Conservation (phyloP, 805 yeast species). For the Priceomyces castillae region DNA sequence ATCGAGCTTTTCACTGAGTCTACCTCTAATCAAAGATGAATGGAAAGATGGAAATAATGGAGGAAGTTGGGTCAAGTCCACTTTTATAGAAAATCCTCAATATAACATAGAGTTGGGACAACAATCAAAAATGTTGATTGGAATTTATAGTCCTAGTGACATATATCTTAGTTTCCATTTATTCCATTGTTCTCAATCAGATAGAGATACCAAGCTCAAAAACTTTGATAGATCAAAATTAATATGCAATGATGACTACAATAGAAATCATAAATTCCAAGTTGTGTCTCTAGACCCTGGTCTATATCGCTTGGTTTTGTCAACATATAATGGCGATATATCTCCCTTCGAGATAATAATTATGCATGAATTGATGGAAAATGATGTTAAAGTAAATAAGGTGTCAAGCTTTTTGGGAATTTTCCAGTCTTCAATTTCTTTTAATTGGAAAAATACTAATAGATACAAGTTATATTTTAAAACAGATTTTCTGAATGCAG, state of each 20-base stretch:
- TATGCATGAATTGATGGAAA: slow-evolving; percentile 18
- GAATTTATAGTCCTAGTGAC: slow-evolving; percentile 20
- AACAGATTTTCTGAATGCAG: slow-evolving; percentile 17
- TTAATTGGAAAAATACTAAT: slow-evolving; percentile 41
- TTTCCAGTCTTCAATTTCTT: slow-evolving; percentile 21
- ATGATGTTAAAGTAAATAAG: slow-evolving; percentile 10
- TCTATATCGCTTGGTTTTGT: slow-evolving; percentile 44
- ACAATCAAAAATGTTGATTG: slow-evolving; percentile 17
- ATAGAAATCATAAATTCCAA: slow-evolving; percentile 17
- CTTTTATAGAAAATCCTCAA: slow-evolving; percentile 57
- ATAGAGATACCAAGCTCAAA: slow-evolving; percentile 16
- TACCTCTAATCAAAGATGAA: slow-evolving; percentile 27
- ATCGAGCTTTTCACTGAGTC: slow-evolving; percentile 15
- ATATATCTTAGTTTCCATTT: slow-evolving; percentile 42
- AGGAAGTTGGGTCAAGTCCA: slow-evolving; percentile 50
- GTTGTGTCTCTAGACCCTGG: slow-evolving; percentile 28
- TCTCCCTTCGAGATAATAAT: slow-evolving; percentile 31
- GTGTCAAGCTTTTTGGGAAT: slow-evolving; percentile 33
- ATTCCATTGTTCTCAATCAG: slow-evolving; percentile 35
- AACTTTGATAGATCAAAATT: slow-evolving; percentile 29
- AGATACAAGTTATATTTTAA: slow-evolving; percentile 33
- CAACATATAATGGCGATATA: slow-evolving; percentile 40
- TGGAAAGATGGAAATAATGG: slow-evolving; percentile 51
- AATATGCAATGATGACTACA: slow-evolving; percentile 34
- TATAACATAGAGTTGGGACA: slow-evolving; percentile 27